Percentiles rank a stretch among this genome's conserved stretches.
Evolutionary conservation across 805 yeast species (phyloP).

Genomic region (Ogataea corticis): DNA sequence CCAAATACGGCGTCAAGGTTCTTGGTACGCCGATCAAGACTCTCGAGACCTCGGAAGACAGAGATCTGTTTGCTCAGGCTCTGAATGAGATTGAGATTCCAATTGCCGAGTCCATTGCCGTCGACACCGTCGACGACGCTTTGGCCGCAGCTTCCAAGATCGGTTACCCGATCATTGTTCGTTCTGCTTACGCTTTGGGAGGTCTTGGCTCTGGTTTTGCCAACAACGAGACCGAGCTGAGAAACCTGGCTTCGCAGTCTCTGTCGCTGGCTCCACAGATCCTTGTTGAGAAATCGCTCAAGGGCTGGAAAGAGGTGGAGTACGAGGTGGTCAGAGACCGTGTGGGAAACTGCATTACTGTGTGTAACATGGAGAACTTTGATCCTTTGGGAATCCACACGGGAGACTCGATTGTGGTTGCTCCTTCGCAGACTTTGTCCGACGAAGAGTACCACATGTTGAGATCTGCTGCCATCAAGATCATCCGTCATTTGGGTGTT

Average conservation of each 20-base stretch:
- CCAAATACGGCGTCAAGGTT: slow-evolving; percentile 88
- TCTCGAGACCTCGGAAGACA: slow-evolving; percentile 93
- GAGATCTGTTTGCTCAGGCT: slow-evolving; percentile 94
- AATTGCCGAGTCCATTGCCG: slow-evolving; percentile 96
- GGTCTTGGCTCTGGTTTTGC: slow-evolving; percentile 99
- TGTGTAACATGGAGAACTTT: slow-evolving; percentile 98
- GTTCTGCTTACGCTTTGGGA: slow-evolving; percentile 97
- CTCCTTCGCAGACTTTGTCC: slow-evolving; percentile 95
- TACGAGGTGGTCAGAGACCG: slow-evolving; percentile 98
- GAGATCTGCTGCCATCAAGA: slow-evolving; percentile 95
- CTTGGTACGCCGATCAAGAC: slow-evolving; percentile 97
- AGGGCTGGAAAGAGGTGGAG: slow-evolving; percentile 99
- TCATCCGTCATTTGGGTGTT: slow-evolving; percentile 96
- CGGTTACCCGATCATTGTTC: slow-evolving; percentile 94
- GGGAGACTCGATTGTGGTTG: slow-evolving; percentile 98
- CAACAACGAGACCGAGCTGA: slow-evolving; percentile 73
- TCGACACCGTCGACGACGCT: slow-evolving; percentile 90
- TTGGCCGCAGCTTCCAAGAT: slow-evolving; percentile 82
- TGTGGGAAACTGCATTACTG: slow-evolving; percentile 96
- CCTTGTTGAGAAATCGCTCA: slow-evolving; percentile 91
- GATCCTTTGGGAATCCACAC: slow-evolving; percentile 98
- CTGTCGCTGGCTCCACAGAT: slow-evolving; percentile 91
- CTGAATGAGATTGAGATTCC: slow-evolving; percentile 94
- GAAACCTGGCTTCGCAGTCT: slow-evolving; percentile 86
- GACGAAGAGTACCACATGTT: slow-evolving; percentile 98